These are phyloP conservation scores for Mucor plumbeus DNA, from an alignment of 371 early-diverging fungal genomes.

Conservation along the genomic window DNA sequence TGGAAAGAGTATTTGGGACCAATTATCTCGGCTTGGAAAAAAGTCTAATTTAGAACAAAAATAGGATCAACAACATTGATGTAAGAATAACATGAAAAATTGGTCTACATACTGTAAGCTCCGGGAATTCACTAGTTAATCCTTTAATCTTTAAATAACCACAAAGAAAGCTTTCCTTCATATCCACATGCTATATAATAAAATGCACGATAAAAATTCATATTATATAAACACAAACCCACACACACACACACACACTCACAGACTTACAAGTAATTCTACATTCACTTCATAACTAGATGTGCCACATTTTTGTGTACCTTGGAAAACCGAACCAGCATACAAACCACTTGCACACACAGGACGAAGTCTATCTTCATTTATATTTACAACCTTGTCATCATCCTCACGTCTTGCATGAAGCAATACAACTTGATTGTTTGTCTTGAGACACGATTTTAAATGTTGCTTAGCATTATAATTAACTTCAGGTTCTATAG, in stretches of 20 bases:
- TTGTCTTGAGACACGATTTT: neutral
- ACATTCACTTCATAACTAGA: constrained; percentile 73
- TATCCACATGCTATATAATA: constrained; percentile 67
- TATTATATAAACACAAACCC: neutral
- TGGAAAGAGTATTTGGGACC: constrained; percentile 78
- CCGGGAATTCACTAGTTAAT: constrained; percentile 77
- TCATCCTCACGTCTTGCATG: constrained; percentile 24
- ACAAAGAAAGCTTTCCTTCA: constrained; percentile 66
- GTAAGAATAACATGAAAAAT: neutral
- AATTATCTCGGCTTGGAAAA: constrained; percentile 81
- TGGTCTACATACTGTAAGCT: constrained; percentile 51
- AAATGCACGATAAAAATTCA: neutral
- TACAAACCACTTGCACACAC: constrained; percentile 37
- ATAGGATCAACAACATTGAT: neutral
- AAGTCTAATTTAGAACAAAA: constrained; percentile 48
- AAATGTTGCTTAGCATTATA: neutral
- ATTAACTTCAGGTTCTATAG: constrained; percentile 17
- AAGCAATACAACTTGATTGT: constrained; percentile 14
- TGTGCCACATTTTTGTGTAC: constrained; percentile 68
- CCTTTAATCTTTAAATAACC: constrained; percentile 80
- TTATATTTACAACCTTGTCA: constrained; percentile 19
- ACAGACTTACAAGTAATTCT: constrained; percentile 64
- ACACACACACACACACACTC: neutral
- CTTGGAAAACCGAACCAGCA: constrained; percentile 65
- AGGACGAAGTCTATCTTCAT: constrained; percentile 24